A percentile compares a stretch with the other conserved stretches of the same genome.
These are phyloP conservation scores for Mycosarcoma mackinlayi DNA, from an alignment of 1,284 basidiomycete genomes.

Conservation along the genomic window DNA sequence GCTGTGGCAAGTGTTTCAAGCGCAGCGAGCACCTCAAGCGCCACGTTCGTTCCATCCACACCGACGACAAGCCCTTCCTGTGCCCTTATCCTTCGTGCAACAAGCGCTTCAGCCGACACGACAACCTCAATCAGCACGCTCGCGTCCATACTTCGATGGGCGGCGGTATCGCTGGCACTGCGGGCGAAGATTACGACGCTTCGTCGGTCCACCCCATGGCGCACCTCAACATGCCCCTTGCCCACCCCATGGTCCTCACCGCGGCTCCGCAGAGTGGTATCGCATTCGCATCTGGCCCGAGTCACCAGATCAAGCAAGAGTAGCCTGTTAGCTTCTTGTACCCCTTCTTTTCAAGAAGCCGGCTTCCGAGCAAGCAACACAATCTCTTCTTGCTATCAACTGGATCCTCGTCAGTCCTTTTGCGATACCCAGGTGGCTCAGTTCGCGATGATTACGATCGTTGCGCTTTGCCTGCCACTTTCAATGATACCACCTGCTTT, in stretches of 20 bases:
- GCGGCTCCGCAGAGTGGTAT: slow-evolving; percentile 35
- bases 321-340: slow-evolving; percentile 2
- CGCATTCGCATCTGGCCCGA: slow-evolving; percentile 35
- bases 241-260: slow-evolving; percentile 43
- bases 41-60: slow-evolving; percentile 64
- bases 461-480: slow-evolving; percentile 3
- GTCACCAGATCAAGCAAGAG: slow-evolving; percentile 43
- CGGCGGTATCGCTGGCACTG: slow-evolving; percentile 14
- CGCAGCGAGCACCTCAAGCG: slow-evolving; percentile 65
- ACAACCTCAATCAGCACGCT: slow-evolving; percentile 65
- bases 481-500: slow-evolving; percentile 41
- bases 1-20: slow-evolving; percentile 65
- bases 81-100: slow-evolving; percentile 59
- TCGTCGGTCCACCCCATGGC: slow-evolving; percentile 36
- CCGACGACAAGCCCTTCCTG: slow-evolving; percentile 64
- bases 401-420: slow-evolving; percentile 29
- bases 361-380: slow-evolving; percentile 17
- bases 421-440: slow-evolving; percentile 34
- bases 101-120: slow-evolving; percentile 63
- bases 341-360: slow-evolving; percentile 7
- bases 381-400: slow-evolving; percentile 21
- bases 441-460: not conserved
- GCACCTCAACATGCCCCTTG: slow-evolving; percentile 25
- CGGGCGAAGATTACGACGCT: slow-evolving; percentile 30
- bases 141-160: slow-evolving; percentile 57